Conservation (phyloP, 1,284 basidiomycete genomes). For the Quambalaria eucalypti region DNA sequence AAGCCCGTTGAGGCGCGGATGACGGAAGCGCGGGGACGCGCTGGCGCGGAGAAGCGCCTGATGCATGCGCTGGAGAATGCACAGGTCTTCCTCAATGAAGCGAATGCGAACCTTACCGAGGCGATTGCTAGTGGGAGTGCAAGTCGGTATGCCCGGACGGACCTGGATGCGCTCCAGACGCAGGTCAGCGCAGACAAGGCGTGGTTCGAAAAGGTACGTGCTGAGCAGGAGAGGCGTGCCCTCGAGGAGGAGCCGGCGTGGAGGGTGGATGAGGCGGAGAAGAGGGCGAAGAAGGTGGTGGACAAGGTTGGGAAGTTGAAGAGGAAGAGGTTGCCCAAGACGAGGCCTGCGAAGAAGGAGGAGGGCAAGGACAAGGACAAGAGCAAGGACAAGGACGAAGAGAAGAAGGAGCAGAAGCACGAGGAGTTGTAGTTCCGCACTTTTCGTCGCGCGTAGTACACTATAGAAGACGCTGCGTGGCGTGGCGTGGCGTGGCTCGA, state of each 20-base stretch:
- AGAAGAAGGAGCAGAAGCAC: neutral
- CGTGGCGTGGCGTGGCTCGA: too few relatives aligned
- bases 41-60: slow-evolving; percentile 60
- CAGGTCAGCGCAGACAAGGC: slow-evolving; percentile 31
- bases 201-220: slow-evolving; percentile 41
- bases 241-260: slow-evolving; percentile 39
- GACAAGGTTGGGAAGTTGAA: slow-evolving; percentile 36
- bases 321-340: slow-evolving; percentile 39
- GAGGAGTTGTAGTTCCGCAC: neutral
- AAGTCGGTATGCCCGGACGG: slow-evolving; percentile 41
- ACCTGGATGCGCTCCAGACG: slow-evolving; percentile 34
- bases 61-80: slow-evolving; percentile 58
- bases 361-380: neutral
- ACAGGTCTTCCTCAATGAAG: slow-evolving; percentile 70
- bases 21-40: slow-evolving; percentile 65
- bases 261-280: slow-evolving; percentile 35
- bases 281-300: slow-evolving; percentile 33
- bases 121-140: slow-evolving; percentile 52
- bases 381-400: neutral
- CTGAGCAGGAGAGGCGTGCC: slow-evolving; percentile 26
- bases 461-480: too few relatives aligned
- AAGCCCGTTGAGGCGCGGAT: slow-evolving; percentile 73
- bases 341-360: slow-evolving; percentile 23
- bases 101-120: slow-evolving; percentile 55
- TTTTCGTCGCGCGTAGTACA: neutral